Evolutionary conservation across 2,329 filamentous ascomycete genomes (phyloP), one percentile per base, ranked within the genome.

Genomic region (Cadophora gregata): DNA sequence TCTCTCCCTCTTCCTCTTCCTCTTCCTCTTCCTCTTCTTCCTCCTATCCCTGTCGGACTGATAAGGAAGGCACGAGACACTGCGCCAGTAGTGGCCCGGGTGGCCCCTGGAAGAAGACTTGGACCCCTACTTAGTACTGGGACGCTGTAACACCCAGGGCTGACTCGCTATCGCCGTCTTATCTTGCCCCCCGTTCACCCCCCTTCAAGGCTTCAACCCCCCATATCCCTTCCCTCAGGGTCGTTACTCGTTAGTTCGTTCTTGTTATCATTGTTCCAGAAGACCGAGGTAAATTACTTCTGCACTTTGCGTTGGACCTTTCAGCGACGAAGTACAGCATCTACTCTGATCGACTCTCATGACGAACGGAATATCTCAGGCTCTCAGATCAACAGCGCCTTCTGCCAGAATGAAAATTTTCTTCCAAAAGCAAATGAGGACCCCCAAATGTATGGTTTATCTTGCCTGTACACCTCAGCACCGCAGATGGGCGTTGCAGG

Each of bases 31-130:
- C n/a, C n/a, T n/a, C n/a, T n/a, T n/a, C n/a, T n/a, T n/a, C n/a
- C n/a, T n/a, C n/a, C n/a, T n/a, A n/a, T n/a, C n/a, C 56, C 27
- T 36, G 33, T 31, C 21, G 55, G 36, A 58, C 55, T 38, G 55
- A 58, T 58, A 58, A 58, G 55, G 21, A 31, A 56, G 53, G 31
- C 42, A 47, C 42, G 42, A 47, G 42, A 47, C 42, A 47, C 42
- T 47, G 42, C 19, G n/a, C 42, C 42, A 47, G 42, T 47, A 47
- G n/a, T 47, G 42, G 42, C n/a, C 42, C 42, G 5, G 42, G n/a
- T n/a, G 19, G 19, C 42, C 42, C 42, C 42, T 47, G 42, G 14
- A 21, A 47, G 42, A 47, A 7, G 42, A 4, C n/a, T 47, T 47
- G 42, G 19, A 21, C 42, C 42, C 42, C 42, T 47, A 21, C 42